These are phyloP conservation scores for Cercospora sp. DNA, from an alignment of 2,329 filamentous ascomycete species.

Conservation along the genomic window DNA sequence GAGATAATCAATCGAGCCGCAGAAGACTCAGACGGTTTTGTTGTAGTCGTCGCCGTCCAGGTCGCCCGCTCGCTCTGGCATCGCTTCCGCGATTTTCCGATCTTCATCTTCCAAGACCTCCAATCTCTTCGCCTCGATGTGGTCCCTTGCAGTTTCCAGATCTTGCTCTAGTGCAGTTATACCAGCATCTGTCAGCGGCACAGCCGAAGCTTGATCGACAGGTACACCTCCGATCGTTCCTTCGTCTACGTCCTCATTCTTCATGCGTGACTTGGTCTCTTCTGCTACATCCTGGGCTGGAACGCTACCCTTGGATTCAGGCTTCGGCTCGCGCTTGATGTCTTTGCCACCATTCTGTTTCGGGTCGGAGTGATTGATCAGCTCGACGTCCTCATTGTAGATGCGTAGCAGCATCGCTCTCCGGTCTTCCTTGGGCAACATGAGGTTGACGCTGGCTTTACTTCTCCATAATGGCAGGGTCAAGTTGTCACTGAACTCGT, in stretches of 20 bases:
- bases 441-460: constrained; percentile 86
- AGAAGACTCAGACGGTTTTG: constrained; percentile 46
- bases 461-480: constrained; percentile 93
- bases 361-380: constrained; percentile 64
- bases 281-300: constrained; percentile 26
- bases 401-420: constrained; percentile 85
- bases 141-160: constrained; percentile 44
- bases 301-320: constrained; percentile 16
- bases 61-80: constrained; percentile 48
- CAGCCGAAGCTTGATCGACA: constrained; percentile 10
- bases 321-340: constrained; percentile 5
- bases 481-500: constrained; percentile 72
- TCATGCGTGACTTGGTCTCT: constrained; percentile 20
- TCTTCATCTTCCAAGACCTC: constrained; percentile 41
- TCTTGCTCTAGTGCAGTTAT: constrained; percentile 39
- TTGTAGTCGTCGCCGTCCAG: constrained; percentile 50
- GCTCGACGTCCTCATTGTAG: constrained; percentile 83
- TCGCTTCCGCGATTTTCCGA: constrained; percentile 44
- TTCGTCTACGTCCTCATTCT: constrained; percentile 23
- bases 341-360: constrained; percentile 23
- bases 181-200: constrained; percentile 28
- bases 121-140: constrained; percentile 43
- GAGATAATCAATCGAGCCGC: neutral
- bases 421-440: constrained; percentile 96
- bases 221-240: constrained; percentile 13